A percentile compares a stretch with the other conserved stretches of the same genome.
These are phyloP conservation scores for Phytophthora pini DNA, from an alignment of 352 stramenopile species.

Conservation along the genomic window DNA sequence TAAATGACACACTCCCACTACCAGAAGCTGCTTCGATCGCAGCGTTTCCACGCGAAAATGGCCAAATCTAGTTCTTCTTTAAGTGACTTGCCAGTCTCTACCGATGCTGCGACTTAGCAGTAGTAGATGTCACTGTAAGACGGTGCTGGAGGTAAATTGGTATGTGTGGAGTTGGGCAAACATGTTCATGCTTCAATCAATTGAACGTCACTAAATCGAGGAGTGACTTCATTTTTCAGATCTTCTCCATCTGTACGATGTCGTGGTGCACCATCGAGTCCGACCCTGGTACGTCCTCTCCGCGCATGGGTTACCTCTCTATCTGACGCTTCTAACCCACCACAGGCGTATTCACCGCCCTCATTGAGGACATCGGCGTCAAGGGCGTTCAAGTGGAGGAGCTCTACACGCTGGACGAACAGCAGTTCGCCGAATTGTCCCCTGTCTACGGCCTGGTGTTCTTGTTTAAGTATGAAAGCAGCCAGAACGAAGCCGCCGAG, in stretches of 20 bases:
- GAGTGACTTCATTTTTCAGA: background rate
- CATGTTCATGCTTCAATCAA: too few relatives aligned
- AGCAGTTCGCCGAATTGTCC: constrained; percentile 70
- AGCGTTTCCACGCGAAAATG: too few relatives aligned
- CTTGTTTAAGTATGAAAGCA: constrained; percentile 94
- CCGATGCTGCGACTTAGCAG: too few relatives aligned
- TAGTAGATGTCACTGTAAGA: too few relatives aligned
- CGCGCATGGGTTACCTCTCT: background rate
- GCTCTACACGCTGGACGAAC: constrained; percentile 93
- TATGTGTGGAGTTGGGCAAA: too few relatives aligned
- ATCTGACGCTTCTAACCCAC: background rate
- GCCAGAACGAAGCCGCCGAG: constrained; percentile 47
- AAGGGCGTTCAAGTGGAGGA: constrained; percentile 94
- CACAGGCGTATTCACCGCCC: constrained; percentile 86
- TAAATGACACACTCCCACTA: too few relatives aligned
- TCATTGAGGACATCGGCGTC: constrained; percentile 96
- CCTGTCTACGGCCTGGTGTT: constrained; percentile 95
- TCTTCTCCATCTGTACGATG: constrained; percentile 33
- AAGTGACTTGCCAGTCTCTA: too few relatives aligned
- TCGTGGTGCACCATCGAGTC: constrained; percentile 86
- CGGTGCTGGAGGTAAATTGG: too few relatives aligned
- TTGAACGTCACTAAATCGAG: constrained; percentile 4
- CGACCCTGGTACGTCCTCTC: constrained; percentile 54
- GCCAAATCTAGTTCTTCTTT: too few relatives aligned
- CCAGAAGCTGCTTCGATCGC: too few relatives aligned